phyloP scores from a whole-genome alignment of 306 rosid genomes.

The Begonia peltatifolia region DNA sequence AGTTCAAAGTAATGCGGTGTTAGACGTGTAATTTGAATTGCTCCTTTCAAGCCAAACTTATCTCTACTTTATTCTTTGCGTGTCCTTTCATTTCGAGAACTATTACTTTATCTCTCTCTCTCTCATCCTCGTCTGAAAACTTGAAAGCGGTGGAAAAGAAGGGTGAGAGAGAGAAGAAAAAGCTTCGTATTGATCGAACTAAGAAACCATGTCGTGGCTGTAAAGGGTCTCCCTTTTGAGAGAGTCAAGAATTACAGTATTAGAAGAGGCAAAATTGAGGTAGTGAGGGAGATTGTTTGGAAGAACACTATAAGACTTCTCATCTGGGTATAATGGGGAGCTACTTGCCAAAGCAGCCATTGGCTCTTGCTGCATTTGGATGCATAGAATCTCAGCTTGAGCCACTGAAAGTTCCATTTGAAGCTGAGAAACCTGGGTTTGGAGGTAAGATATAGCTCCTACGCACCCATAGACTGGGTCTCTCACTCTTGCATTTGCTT shows the following conservation, averaged over 20 bases:
- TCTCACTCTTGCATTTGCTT: constrained; percentile 82
- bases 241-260: constrained; percentile 26
- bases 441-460: constrained; percentile 69
- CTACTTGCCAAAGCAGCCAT: constrained; percentile 11
- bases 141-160: no score
- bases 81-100: no score
- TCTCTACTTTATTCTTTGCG: no score
- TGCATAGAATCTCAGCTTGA: constrained; percentile 80
- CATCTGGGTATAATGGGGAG: not conserved
- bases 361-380: constrained; percentile 62
- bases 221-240: constrained; percentile 34
- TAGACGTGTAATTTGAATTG: no score
- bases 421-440: constrained; percentile 73
- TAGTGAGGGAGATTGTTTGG: constrained; percentile 32
- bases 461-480: constrained; percentile 93
- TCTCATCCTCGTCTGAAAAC: no score
- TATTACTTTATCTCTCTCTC: no score
- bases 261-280: constrained; percentile 34
- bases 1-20: no score
- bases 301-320: constrained; percentile 6
- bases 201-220: constrained; percentile 72
- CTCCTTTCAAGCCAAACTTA: no score
- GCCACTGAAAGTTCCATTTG: constrained; percentile 92
- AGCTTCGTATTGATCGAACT: not conserved
- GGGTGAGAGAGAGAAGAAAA: no score